Evolutionary conservation across 2,329 filamentous ascomycete genomes (phyloP).

Genomic region (Elsinoe fawcettii): DNA sequence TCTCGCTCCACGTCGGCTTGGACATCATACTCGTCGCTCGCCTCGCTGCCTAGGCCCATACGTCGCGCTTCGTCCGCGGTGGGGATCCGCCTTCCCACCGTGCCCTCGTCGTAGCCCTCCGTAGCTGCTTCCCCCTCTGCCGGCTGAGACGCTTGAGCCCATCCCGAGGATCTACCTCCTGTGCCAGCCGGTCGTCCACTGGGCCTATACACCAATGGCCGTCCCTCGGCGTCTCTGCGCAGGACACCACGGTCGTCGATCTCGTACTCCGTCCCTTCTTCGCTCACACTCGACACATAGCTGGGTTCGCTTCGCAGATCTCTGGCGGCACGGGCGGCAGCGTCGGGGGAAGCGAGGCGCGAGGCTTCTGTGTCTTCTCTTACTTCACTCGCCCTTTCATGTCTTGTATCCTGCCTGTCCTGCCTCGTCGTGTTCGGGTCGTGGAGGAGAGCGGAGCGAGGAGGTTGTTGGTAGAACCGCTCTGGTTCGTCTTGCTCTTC

Average conservation of each 20-base stretch:
- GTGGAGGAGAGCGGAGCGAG: constrained; percentile 27
- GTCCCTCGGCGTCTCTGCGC: constrained; percentile 53
- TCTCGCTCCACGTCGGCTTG: constrained; percentile 44
- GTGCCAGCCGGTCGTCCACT: constrained; percentile 29
- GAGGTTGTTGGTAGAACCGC: constrained; percentile 42
- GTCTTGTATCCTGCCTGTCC: too few species aligned
- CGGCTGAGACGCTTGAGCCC: too few species aligned
- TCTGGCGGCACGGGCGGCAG: constrained; percentile 21
- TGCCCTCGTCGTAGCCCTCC: background rate
- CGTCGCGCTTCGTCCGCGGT: background rate
- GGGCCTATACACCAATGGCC: constrained; percentile 44
- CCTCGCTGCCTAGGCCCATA: constrained; percentile 28
- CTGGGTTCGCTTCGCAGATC: constrained; percentile 37
- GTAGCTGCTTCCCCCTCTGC: too few species aligned
- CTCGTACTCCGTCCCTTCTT: constrained; percentile 66
- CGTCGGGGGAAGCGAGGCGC: constrained; percentile 5
- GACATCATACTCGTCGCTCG: constrained; percentile 49
- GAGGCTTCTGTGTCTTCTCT: background rate
- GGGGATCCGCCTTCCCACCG: background rate
- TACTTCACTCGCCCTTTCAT: too few species aligned
- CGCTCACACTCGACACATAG: constrained; percentile 45
- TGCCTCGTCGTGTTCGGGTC: constrained; percentile 19
- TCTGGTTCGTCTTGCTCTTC: constrained; percentile 14
- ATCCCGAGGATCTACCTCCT: background rate
- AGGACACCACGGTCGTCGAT: constrained; percentile 55